Percentiles rank a stretch among this genome's conserved stretches.
phyloP scores from a whole-genome alignment of 495 filamentous ascomycete species.

The Annulohypoxylon nitens region DNA sequence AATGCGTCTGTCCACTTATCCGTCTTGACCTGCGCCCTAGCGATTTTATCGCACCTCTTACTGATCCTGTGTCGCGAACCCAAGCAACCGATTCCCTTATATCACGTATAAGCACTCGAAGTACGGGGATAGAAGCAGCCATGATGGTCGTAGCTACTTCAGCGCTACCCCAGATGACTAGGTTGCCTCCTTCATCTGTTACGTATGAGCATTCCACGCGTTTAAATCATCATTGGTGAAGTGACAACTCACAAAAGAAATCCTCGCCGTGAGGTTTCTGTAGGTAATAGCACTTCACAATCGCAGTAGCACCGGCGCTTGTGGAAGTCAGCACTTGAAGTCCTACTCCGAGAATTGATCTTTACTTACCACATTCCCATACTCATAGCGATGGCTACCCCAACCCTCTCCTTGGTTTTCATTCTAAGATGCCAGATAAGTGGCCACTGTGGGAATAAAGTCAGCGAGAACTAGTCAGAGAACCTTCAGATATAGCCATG shows the following conservation, averaged over 20 bases:
- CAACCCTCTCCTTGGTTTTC: conserved; percentile 9
- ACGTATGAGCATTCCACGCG: not conserved
- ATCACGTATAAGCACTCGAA: conserved; percentile 37
- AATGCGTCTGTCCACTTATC: conserved; percentile 1
- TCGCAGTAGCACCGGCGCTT: conserved; percentile 26
- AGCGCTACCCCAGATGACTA: conserved; percentile 57
- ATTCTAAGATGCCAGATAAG: conserved; percentile 11
- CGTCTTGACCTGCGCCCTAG: conserved; percentile 5
- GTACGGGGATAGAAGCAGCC: conserved; percentile 31
- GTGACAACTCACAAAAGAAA: conserved; percentile 39
- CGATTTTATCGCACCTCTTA: conserved; percentile 16
- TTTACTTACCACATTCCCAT: not conserved
- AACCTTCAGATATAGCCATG: not conserved
- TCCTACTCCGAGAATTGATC: not conserved
- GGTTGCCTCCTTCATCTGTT: conserved; percentile 31
- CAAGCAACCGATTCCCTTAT: conserved; percentile 18
- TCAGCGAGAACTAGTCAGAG: not conserved
- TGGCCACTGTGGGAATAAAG: not conserved
- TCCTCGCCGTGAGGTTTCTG: conserved; percentile 11
- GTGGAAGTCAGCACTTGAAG: not conserved
- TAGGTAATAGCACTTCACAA: conserved; percentile 22
- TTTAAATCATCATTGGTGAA: conserved; percentile 41
- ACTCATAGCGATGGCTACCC: conserved; percentile 5
- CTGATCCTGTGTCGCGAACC: conserved; percentile 13
- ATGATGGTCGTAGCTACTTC: conserved; percentile 22